phyloP scores from a whole-genome alignment of 2,329 filamentous ascomycete species.

The Trichoderma harzianum region DNA sequence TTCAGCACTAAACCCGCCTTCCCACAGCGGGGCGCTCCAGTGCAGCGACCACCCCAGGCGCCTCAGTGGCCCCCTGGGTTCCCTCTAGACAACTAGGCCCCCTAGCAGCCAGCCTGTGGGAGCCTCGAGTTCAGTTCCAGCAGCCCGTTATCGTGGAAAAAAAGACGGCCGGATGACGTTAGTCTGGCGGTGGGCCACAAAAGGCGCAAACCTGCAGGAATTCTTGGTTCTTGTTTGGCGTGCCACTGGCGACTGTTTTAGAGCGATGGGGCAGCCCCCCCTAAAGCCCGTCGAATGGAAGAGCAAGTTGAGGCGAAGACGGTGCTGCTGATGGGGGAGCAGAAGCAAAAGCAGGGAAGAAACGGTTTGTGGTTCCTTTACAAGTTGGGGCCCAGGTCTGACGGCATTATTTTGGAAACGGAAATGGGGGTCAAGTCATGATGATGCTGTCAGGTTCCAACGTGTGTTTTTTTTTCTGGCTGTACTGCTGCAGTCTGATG shows the following conservation, averaged over 20 bases:
- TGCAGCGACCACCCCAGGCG: not conserved
- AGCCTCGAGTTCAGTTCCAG: not conserved
- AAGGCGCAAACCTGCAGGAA: slow-evolving; percentile 8
- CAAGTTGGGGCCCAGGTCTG: not conserved
- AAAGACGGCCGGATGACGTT: slow-evolving; percentile 7
- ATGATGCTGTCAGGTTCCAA: not conserved
- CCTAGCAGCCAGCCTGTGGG: not conserved
- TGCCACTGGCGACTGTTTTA: not conserved
- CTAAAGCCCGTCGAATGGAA: not conserved
- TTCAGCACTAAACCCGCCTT: not conserved
- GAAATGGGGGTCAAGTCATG: not conserved
- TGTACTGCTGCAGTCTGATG: not conserved
- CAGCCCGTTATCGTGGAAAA: not conserved
- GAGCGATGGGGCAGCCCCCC: not conserved
- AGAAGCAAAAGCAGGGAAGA: not conserved
- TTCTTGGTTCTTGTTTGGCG: slow-evolving; percentile 7
- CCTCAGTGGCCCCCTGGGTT: not conserved
- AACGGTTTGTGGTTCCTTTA: not conserved
- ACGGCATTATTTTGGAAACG: not conserved
- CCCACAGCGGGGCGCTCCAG: not conserved
- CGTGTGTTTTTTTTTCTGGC: too few species aligned
- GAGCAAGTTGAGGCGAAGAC: not conserved
- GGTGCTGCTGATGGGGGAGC: not conserved
- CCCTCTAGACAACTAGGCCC: not conserved
- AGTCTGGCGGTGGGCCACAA: slow-evolving; percentile 5